A percentile compares a stretch with the other conserved stretches of the same genome.
Conservation (phyloP, 2,329 filamentous ascomycete genomes). For the Cordyceps militaris region DNA sequence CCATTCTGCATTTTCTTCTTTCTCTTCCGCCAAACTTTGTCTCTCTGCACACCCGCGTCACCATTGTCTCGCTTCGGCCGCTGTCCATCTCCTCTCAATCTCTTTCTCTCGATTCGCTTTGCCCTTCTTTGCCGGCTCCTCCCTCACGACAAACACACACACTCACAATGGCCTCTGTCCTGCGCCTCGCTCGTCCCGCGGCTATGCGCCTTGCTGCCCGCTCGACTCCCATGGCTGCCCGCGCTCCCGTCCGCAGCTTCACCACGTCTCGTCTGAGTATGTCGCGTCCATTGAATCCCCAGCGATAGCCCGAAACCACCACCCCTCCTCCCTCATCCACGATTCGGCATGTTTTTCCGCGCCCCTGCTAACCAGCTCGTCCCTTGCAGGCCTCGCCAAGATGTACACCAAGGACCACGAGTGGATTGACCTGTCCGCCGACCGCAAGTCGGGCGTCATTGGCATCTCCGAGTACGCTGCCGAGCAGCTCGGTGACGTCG, state of each 20-base stretch:
- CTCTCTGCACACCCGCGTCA: neutral
- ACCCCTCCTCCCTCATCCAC: neutral
- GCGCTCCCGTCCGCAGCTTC: slow-evolving; percentile 34
- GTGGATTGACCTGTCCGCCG: slow-evolving; percentile 84
- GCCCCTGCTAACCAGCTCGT: neutral
- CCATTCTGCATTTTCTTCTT: slow-evolving; percentile 4
- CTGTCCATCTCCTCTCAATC: neutral
- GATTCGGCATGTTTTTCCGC: neutral
- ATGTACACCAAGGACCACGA: slow-evolving; percentile 97
- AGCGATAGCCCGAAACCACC: neutral
- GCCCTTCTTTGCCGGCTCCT: neutral
- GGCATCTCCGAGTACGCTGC: slow-evolving; percentile 92
- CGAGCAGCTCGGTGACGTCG: slow-evolving; percentile 87
- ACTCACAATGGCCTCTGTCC: slow-evolving; percentile 52
- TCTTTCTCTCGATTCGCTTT: neutral
- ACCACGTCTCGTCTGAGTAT: slow-evolving; percentile 34
- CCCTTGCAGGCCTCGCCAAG: slow-evolving; percentile 53
- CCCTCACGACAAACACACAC: slow-evolving; percentile 4
- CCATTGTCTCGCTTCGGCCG: neutral
- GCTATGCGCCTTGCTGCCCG: slow-evolving; percentile 32
- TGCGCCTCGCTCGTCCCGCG: slow-evolving; percentile 43
- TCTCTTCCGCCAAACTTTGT: slow-evolving; percentile 9
- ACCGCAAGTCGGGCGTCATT: slow-evolving; percentile 71
- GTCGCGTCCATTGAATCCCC: slow-evolving; percentile 12
- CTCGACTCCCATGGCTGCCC: slow-evolving; percentile 27